Percentiles rank a stretch among this genome's conserved stretches.
These are phyloP conservation scores for Linnemannia zychae DNA, from an alignment of 192 early-diverging fungal genomes.

Conservation along the genomic window DNA sequence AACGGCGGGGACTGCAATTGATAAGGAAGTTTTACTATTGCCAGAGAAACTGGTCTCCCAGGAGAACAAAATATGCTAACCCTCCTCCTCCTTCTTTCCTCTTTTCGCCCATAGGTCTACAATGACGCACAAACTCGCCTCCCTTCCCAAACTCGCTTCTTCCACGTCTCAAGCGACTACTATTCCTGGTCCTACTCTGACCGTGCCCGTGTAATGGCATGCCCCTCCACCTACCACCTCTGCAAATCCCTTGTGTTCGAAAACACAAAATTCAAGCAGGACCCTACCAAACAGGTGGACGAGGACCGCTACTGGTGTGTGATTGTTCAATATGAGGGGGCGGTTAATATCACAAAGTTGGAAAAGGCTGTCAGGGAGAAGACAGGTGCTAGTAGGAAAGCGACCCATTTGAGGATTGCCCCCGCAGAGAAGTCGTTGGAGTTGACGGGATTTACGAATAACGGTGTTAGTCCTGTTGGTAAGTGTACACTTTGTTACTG, in stretches of 20 bases:
- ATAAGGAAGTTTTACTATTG: too few relatives aligned
- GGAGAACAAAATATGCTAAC: too few relatives aligned
- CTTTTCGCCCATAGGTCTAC: slow-evolving; percentile 22
- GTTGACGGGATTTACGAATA: slow-evolving; percentile 81
- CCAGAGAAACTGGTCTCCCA: too few relatives aligned
- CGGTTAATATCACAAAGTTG: slow-evolving; percentile 50
- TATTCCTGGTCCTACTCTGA: slow-evolving; percentile 83
- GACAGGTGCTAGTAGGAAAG: slow-evolving; percentile 71
- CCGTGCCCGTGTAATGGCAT: slow-evolving; percentile 73
- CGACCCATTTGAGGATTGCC: slow-evolving; percentile 85
- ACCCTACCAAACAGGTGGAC: slow-evolving; percentile 53
- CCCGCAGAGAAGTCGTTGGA: slow-evolving; percentile 71
- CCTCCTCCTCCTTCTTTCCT: not conserved
- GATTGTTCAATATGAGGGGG: slow-evolving; percentile 53
- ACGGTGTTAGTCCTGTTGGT: slow-evolving; percentile 82
- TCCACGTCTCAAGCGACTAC: slow-evolving; percentile 81
- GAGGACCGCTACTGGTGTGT: slow-evolving; percentile 57
- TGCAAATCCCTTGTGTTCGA: slow-evolving; percentile 93
- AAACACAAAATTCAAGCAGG: slow-evolving; percentile 83
- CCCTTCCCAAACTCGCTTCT: slow-evolving; percentile 66
- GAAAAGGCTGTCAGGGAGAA: slow-evolving; percentile 52
- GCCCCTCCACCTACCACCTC: slow-evolving; percentile 82
- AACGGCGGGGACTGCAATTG: not conserved
- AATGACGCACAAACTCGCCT: slow-evolving; percentile 40
- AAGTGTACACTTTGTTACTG: slow-evolving; percentile 17